Conservation (phyloP, 768 basidiomycete species). For the Macrolepiota albuminosa region DNA sequence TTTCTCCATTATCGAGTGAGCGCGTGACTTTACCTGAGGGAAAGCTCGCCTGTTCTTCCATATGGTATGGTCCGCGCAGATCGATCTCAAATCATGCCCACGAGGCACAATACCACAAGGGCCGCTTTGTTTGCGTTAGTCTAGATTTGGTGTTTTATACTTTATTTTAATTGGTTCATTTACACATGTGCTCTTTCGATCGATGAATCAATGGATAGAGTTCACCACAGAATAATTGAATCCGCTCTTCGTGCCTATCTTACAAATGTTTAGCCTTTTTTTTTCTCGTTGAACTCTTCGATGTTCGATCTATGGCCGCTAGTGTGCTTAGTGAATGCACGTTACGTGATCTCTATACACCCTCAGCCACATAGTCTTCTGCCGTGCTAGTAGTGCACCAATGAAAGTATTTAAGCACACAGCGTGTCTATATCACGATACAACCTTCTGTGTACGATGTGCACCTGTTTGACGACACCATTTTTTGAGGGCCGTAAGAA, state of each 20-base stretch:
- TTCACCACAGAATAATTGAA: neutral
- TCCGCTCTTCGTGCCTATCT: neutral
- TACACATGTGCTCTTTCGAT: neutral
- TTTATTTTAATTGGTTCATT: neutral
- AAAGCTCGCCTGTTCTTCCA: neutral
- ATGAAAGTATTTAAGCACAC: neutral
- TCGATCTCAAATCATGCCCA: neutral
- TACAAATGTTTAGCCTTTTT: neutral
- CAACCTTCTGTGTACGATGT: neutral
- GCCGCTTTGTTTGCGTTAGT: neutral
- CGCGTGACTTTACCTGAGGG: neutral
- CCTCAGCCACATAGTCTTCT: neutral
- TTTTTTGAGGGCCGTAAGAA: neutral
- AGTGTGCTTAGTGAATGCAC: neutral
- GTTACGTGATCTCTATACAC: neutral
- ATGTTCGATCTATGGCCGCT: neutral
- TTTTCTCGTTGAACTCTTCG: neutral
- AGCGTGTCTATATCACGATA: neutral
- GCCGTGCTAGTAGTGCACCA: neutral
- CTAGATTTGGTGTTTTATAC: neutral
- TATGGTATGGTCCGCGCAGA: neutral
- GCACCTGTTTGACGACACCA: neutral
- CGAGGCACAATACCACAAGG: neutral
- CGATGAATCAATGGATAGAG: neutral
- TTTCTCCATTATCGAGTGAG: neutral